Base-by-base conservation (phyloP, 2,329 filamentous ascomycete genomes). In the Metarhizium guizhouense region DNA sequence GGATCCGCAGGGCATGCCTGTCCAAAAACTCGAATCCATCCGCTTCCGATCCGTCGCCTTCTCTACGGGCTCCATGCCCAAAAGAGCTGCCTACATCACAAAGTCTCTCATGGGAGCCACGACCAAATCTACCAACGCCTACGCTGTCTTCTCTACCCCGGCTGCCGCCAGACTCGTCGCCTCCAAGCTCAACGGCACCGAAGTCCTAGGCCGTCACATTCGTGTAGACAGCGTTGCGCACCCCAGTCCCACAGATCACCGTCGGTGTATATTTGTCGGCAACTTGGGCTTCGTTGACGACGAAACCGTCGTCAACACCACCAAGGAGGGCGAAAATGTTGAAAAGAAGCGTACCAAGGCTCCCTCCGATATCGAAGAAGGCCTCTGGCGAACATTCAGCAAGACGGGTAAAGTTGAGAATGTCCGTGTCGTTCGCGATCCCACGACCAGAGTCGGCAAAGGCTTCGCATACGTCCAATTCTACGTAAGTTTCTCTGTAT, bases 391-490 rank as follows among this genome's bases (percentile, higher is more conserved):
- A 49, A 85, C 87, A 20, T 95, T 95, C 65, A 74, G 79, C 58
- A 83, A 87, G 68, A 70, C 79, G 53, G 92, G 93, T 61, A 88
- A 82, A 60, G 88, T 99, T 13, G 93, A 99, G 72, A 95, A 86
- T 66, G 95, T 99, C 40, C 88, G 94, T 38, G 91, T 99, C 20
- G 83, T 96, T 52, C 85, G 94, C 55, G 94, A 99, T 67, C 79
- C 88, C 59, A 87, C 88, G 62, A 99, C 95, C 7, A 84, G 95
- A 52, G 90, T 99, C 34, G 91, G 94, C 65, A 99, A 99, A 70
- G 94, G 94, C 4, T 90, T 99, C 67, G 95, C 95, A 59, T 99
- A 99, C 66, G 93, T 99, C 16, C 94, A 99, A 68, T 99, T 99
- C 72, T 83, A 86, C 66, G 83, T 85, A 64, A 74, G 76, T 70